A percentile compares a stretch with the other conserved stretches of the same genome.
Conservation (phyloP, 306 rosid species). For the Quercus suber region DNA sequence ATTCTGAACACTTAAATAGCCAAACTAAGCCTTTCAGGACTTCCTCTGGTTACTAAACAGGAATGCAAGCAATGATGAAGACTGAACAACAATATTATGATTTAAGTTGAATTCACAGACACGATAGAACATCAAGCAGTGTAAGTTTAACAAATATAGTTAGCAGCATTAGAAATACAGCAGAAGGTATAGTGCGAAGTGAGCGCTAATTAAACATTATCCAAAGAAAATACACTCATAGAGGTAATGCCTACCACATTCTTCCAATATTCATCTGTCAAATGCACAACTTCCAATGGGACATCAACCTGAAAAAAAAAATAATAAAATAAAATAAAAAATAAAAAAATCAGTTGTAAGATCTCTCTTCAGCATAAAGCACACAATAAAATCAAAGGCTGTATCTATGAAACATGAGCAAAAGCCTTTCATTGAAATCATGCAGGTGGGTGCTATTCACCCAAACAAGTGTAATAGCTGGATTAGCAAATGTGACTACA, state of each 20-base stretch:
- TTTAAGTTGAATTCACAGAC: neutral
- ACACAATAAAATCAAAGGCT: neutral
- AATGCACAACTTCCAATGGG: conserved; percentile 87
- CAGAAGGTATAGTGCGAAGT: neutral
- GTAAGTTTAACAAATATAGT: neutral
- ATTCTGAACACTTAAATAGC: conserved; percentile 7
- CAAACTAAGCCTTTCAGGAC: neutral
- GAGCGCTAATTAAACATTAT: neutral
- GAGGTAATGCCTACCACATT: conserved; percentile 56
- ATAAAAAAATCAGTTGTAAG: conserved; percentile 3
- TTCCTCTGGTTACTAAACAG: neutral
- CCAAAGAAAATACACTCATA: neutral
- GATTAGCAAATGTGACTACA: neutral
- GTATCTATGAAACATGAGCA: neutral
- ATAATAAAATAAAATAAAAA: too few relatives aligned
- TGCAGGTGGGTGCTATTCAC: neutral
- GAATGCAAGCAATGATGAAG: conserved; percentile 2
- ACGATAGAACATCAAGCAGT: neutral
- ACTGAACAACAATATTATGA: conserved; percentile 2
- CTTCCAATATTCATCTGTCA: conserved; percentile 93
- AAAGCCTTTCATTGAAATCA: neutral
- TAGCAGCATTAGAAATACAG: neutral
- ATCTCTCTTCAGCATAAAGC: neutral
- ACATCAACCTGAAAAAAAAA: conserved; percentile 56
- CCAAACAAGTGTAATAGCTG: neutral